phyloP scores from a whole-genome alignment of 1,284 basidiomycete species.

The Trichosporon sp. region DNA sequence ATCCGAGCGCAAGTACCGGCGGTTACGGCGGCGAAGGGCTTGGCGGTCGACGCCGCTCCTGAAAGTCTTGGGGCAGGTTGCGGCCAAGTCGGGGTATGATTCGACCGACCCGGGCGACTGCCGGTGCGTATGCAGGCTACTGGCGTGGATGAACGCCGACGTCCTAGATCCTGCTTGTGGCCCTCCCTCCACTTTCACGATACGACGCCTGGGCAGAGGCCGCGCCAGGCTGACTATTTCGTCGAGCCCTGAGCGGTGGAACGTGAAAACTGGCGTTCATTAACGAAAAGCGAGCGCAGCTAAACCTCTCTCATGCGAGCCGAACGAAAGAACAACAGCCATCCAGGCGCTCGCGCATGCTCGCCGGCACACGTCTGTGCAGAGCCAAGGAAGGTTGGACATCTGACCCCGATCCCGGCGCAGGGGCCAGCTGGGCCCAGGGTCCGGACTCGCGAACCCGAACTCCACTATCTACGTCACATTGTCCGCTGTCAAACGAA shows the following conservation, averaged over 20 bases:
- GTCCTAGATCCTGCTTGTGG: background rate
- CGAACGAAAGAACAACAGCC: background rate
- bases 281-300: background rate
- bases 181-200: background rate
- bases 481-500: background rate
- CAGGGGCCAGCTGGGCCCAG: background rate
- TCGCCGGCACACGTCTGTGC: conserved; percentile 9
- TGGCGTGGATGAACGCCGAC: background rate
- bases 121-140: background rate
- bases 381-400: conserved; percentile 3
- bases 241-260: background rate
- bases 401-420: conserved; percentile 3
- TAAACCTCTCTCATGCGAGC: background rate
- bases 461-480: background rate
- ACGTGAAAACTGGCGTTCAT: background rate
- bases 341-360: background rate
- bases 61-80: background rate
- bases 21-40: background rate
- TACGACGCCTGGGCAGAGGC: background rate
- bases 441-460: conserved; percentile 5
- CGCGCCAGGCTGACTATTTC: background rate
- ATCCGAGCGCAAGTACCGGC: conserved; percentile 8
- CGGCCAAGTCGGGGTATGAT: background rate
- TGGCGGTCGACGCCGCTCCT: conserved; percentile 4
- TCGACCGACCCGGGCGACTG: background rate